Evolutionary conservation across 2,329 filamentous ascomycete species (phyloP).

Genomic region (Penicillium sp.): DNA sequence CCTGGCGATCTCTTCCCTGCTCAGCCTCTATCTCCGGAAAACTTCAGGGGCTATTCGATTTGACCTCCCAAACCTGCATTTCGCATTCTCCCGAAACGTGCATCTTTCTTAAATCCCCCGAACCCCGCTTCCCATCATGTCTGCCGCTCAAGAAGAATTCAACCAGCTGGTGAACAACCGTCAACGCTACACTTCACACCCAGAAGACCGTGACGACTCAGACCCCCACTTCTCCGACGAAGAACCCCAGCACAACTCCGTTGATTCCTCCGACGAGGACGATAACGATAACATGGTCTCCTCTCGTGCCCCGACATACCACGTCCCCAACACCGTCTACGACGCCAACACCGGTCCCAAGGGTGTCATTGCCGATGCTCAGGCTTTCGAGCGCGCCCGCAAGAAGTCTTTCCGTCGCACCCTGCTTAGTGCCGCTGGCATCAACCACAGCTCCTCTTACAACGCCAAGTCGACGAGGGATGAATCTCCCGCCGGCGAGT

Average conservation of each 20-base stretch:
- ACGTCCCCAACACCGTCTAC: constrained; percentile 48
- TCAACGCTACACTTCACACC: constrained; percentile 40
- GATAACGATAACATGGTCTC: constrained; percentile 39
- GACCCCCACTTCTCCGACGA: constrained; percentile 29
- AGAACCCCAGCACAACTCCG: constrained; percentile 7
- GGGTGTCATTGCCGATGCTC: constrained; percentile 54
- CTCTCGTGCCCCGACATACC: constrained; percentile 41
- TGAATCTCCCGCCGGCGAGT: constrained; percentile 23
- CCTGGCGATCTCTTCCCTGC: constrained; percentile 27
- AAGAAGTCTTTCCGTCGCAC: constrained; percentile 51
- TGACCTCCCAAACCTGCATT: not conserved
- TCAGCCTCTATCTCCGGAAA: constrained; percentile 24
- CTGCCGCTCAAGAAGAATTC: constrained; percentile 52
- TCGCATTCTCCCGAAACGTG: too few relatives aligned
- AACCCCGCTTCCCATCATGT: constrained; percentile 37
- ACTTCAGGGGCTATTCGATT: constrained; percentile 16
- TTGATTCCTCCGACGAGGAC: constrained; percentile 38
- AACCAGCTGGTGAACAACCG: constrained; percentile 44
- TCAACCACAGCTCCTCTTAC: constrained; percentile 19
- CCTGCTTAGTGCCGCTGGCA: constrained; percentile 37
- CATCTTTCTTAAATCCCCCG: constrained; percentile 12
- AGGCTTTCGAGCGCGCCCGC: constrained; percentile 51
- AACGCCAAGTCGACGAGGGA: constrained; percentile 29
- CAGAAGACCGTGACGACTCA: constrained; percentile 44
- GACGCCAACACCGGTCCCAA: constrained; percentile 55